Percentiles rank a stretch among this genome's conserved stretches.
These are phyloP conservation scores for Pythium aristosporum DNA, from an alignment of 352 stramenopile genomes.

Conservation along the genomic window DNA sequence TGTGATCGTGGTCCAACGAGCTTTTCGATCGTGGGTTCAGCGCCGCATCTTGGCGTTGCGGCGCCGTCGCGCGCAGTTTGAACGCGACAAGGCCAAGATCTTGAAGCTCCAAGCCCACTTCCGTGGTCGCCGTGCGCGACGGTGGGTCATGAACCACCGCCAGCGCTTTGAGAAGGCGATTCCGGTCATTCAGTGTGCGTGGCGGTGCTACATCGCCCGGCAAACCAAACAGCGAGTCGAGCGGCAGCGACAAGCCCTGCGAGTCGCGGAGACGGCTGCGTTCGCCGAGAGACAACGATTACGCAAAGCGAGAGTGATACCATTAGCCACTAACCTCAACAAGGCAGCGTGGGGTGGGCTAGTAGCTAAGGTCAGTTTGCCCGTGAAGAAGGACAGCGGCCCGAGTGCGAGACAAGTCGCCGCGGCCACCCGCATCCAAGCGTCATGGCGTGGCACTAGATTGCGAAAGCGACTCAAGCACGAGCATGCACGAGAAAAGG, in stretches of 20 bases:
- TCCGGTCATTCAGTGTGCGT: constrained; percentile 46
- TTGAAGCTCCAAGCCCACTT: constrained; percentile 53
- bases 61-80: constrained; percentile 53
- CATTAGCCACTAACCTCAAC: not conserved
- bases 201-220: constrained; percentile 42
- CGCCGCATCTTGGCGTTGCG: constrained; percentile 34
- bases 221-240: constrained; percentile 9
- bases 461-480: constrained; percentile 42
- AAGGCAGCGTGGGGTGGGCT: constrained; percentile 14
- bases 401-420: constrained; percentile 24
- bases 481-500: constrained; percentile 33
- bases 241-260: constrained; percentile 12
- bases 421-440: constrained; percentile 47
- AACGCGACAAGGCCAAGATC: constrained; percentile 59
- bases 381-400: constrained; percentile 14
- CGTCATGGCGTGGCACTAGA: constrained; percentile 45
- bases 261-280: constrained; percentile 26
- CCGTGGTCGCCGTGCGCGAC: constrained; percentile 40
- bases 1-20: constrained; percentile 44
- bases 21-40: constrained; percentile 41
- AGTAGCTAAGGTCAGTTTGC: not conserved
- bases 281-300: constrained; percentile 16
- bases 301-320: constrained; percentile 1
- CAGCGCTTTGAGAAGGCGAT: constrained; percentile 28
- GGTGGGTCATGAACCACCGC: constrained; percentile 25